These are phyloP conservation scores for Metarhizium sp. DNA, from an alignment of 2,329 filamentous ascomycete species.

Conservation along the genomic window DNA sequence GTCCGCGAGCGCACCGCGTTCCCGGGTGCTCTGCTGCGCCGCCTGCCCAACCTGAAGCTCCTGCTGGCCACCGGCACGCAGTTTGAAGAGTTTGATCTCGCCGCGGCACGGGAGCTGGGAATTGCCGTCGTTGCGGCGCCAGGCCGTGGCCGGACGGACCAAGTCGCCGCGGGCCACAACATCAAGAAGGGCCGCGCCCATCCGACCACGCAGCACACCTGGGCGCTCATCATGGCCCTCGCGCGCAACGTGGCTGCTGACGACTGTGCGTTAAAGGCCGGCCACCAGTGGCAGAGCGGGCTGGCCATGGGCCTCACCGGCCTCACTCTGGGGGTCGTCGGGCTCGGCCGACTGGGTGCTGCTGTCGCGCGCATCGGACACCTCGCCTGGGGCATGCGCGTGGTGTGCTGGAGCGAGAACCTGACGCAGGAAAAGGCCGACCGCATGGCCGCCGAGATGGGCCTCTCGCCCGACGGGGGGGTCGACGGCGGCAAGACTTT, in stretches of 20 bases:
- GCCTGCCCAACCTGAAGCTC: constrained; percentile 53
- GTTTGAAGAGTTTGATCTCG: constrained; percentile 50
- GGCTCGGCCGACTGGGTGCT: constrained; percentile 52
- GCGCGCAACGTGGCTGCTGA: constrained; percentile 50
- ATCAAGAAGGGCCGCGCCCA: constrained; percentile 24
- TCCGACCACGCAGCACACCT: constrained; percentile 46
- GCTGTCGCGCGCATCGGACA: constrained; percentile 49
- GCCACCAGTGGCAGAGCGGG: constrained; percentile 46
- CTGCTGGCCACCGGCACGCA: constrained; percentile 52
- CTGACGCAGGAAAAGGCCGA: constrained; percentile 56
- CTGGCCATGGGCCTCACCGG: constrained; percentile 42
- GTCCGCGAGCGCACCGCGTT: background rate
- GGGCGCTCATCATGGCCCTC: constrained; percentile 47
- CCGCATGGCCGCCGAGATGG: constrained; percentile 40
- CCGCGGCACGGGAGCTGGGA: constrained; percentile 35
- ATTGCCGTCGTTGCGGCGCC: constrained; percentile 32
- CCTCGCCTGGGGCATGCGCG: constrained; percentile 54
- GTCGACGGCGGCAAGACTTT: constrained; percentile 37
- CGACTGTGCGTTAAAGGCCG: constrained; percentile 45
- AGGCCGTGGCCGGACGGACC: no score
- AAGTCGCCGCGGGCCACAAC: no score
- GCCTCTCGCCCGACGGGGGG: constrained; percentile 34
- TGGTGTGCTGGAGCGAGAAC: constrained; percentile 55
- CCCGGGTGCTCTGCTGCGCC: constrained; percentile 34
- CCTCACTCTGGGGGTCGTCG: constrained; percentile 31